Conservation (phyloP, 805 yeast genomes). For the Metschnikowia similis region DNA sequence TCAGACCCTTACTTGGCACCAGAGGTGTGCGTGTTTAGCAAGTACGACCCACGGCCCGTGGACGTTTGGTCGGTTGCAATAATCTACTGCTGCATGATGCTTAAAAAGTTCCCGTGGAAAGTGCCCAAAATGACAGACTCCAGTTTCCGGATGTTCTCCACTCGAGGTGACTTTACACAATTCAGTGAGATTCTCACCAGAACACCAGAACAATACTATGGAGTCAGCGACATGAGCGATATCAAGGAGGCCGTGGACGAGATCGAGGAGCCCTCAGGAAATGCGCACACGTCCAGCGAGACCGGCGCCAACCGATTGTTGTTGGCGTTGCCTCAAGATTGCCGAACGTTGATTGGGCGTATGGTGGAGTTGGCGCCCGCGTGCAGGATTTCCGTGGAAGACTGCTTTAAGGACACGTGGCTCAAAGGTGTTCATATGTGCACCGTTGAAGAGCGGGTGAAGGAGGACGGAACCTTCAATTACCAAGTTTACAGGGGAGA, state of each 20-base stretch:
- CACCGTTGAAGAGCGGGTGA: constrained; percentile 45
- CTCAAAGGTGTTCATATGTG: constrained; percentile 63
- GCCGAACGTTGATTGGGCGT: constrained; percentile 60
- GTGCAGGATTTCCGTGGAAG: constrained; percentile 76
- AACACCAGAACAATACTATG: constrained; percentile 38
- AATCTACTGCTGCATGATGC: constrained; percentile 86
- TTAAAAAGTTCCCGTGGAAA: constrained; percentile 93
- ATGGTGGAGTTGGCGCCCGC: constrained; percentile 88
- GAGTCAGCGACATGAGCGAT: constrained; percentile 17
- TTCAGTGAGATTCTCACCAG: constrained; percentile 57
- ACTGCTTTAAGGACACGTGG: constrained; percentile 73
- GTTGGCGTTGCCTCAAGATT: constrained; percentile 66
- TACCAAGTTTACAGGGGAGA: constrained; percentile 40
- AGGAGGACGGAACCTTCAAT: constrained; percentile 33
- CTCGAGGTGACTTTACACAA: constrained; percentile 60
- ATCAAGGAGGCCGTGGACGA: constrained; percentile 20
- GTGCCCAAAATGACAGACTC: constrained; percentile 79
- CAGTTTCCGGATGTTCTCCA: constrained; percentile 78
- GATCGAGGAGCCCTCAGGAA: constrained; percentile 15
- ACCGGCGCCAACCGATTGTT: constrained; percentile 70
- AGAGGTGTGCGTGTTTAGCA: constrained; percentile 77
- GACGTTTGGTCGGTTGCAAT: constrained; percentile 94
- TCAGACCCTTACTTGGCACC: constrained; percentile 91
- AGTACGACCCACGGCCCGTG: constrained; percentile 88
- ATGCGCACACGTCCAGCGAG: constrained; percentile 58